Conservation (phyloP, 441 rosid species). For the Euphorbia schlechtendalii region DNA sequence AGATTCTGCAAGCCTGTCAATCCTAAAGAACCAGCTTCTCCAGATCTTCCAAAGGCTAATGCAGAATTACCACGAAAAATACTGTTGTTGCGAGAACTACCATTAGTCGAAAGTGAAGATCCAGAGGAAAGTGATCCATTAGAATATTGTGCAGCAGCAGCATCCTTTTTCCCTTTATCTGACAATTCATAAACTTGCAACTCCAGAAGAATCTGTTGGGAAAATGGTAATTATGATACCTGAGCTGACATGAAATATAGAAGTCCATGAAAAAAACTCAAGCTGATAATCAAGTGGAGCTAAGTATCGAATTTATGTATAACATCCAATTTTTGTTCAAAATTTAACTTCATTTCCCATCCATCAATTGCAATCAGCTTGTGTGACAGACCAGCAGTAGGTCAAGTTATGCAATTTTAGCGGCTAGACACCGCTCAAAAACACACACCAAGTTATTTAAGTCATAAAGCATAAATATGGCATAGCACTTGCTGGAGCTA, state of each 20-base stretch:
- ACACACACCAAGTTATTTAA: no score
- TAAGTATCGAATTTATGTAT: no score
- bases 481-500: neutral
- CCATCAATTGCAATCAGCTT: neutral
- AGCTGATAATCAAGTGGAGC: neutral
- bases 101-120: conserved; percentile 29
- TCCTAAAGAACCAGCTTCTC: conserved; percentile 47
- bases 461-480: no score
- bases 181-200: conserved; percentile 65
- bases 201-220: conserved; percentile 46
- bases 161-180: conserved; percentile 43
- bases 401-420: neutral
- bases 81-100: conserved; percentile 28
- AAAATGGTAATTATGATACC: conserved; percentile 3
- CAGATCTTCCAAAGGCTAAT: conserved; percentile 24
- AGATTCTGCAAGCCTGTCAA: conserved; percentile 61
- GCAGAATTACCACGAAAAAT: conserved; percentile 23
- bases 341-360: neutral
- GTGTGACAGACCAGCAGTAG: neutral
- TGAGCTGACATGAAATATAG: conserved; percentile 4
- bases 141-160: conserved; percentile 23
- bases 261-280: conserved; percentile 1
- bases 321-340: neutral
- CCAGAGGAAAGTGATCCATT: conserved; percentile 23
- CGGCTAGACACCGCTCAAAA: neutral